phyloP scores from a whole-genome alignment of 169 alveolate species.

The Perkinsus marinus region DNA sequence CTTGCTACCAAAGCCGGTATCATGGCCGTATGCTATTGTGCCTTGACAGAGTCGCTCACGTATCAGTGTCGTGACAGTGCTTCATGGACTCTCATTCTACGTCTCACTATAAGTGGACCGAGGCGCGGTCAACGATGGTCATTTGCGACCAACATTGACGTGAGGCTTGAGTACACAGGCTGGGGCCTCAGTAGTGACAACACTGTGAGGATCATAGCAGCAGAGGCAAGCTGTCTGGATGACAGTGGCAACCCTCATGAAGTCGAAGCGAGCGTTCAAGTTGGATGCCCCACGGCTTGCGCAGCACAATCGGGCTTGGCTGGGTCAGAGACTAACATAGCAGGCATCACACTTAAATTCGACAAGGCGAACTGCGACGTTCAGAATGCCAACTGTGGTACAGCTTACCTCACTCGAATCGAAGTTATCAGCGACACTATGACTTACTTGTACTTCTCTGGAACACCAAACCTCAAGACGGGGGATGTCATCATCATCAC shows the following conservation, averaged over 20 bases:
- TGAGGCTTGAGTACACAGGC: background rate
- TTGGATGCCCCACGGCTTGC: conserved; percentile 2
- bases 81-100: background rate
- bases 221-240: background rate
- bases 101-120: background rate
- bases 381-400: background rate
- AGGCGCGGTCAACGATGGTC: background rate
- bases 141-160: background rate
- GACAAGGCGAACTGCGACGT: background rate
- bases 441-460: background rate
- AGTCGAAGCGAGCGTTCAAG: background rate
- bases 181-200: background rate
- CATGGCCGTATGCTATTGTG: conserved; percentile 7
- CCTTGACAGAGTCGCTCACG: background rate
- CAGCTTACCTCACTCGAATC: background rate
- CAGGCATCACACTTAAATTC: background rate
- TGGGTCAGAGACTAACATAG: background rate
- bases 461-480: background rate
- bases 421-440: background rate
- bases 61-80: background rate
- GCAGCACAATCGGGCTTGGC: background rate
- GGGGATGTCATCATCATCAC: conserved; percentile 1
- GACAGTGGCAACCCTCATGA: conserved; percentile 5
- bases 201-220: background rate
- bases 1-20: background rate